Evolutionary conservation across 169 alveolate genomes (phyloP).

Genomic region (Miamiensis avidus): DNA sequence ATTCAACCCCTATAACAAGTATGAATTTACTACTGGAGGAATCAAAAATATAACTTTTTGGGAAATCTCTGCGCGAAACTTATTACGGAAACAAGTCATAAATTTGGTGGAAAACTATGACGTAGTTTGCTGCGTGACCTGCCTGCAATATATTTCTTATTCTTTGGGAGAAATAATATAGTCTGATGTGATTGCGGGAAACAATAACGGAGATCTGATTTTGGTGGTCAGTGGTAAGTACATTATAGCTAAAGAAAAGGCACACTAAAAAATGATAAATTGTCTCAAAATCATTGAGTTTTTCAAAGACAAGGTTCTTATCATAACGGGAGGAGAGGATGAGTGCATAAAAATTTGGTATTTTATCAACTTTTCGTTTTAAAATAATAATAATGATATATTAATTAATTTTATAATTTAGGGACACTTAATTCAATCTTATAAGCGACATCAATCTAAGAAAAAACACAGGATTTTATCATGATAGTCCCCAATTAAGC

Average conservation of each 20-base stretch:
- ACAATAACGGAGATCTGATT: slow-evolving; percentile 74
- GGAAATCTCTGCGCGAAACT: slow-evolving; percentile 65
- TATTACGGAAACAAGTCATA: slow-evolving; percentile 44
- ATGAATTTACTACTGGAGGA: slow-evolving; percentile 75
- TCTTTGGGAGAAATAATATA: slow-evolving; percentile 70
- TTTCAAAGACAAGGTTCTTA: slow-evolving; percentile 44
- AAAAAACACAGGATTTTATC: slow-evolving; percentile 24
- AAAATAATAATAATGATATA: too few species aligned
- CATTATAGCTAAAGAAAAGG: slow-evolving; percentile 43
- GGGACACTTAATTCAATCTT: slow-evolving; percentile 67
- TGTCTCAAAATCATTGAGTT: slow-evolving; percentile 61
- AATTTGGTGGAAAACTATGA: slow-evolving; percentile 31
- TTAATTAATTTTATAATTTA: too few species aligned
- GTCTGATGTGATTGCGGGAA: slow-evolving; percentile 73
- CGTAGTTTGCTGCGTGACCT: slow-evolving; percentile 32
- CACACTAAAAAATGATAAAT: slow-evolving; percentile 77
- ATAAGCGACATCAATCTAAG: slow-evolving; percentile 41
- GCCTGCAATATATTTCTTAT: slow-evolving; percentile 31
- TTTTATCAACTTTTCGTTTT: too few species aligned
- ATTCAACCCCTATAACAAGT: slow-evolving; percentile 65
- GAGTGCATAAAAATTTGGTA: slow-evolving; percentile 80
- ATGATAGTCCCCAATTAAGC: slow-evolving; percentile 6
- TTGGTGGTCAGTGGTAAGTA: slow-evolving; percentile 61
- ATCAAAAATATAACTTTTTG: slow-evolving; percentile 73
- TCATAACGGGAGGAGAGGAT: slow-evolving; percentile 84